These are phyloP conservation scores for Suillus spraguei DNA, from an alignment of 768 basidiomycete species.

Conservation along the genomic window DNA sequence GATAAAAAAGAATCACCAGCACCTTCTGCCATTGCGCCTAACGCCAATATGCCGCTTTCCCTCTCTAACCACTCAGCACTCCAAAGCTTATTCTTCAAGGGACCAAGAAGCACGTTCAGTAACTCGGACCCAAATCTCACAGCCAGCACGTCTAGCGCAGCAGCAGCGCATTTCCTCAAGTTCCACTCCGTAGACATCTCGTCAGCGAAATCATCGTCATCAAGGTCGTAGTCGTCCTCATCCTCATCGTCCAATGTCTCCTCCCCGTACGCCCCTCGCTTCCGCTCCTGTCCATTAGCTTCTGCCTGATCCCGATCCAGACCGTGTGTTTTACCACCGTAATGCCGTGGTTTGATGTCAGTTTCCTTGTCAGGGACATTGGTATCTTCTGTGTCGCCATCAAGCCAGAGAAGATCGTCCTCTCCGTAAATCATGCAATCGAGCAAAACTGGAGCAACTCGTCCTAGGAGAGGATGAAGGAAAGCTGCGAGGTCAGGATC, in stretches of 20 bases:
- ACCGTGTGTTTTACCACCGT: constrained; percentile 83
- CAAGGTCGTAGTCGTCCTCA: constrained; percentile 84
- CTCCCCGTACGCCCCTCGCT: constrained; percentile 71
- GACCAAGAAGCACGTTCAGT: constrained; percentile 83
- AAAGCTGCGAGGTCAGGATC: constrained; percentile 85
- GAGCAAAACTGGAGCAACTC: constrained; percentile 92
- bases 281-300: constrained; percentile 39
- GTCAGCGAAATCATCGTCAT: constrained; percentile 87
- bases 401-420: constrained; percentile 93
- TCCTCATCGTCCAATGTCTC: constrained; percentile 85
- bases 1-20: constrained; percentile 19
- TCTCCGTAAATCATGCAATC: constrained; percentile 98
- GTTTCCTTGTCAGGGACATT: constrained; percentile 89
- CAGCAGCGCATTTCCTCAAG: constrained; percentile 95
- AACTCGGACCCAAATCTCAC: constrained; percentile 92
- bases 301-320: constrained; percentile 66
- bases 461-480: constrained; percentile 84
- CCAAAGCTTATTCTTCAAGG: constrained; percentile 93
- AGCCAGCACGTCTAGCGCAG: constrained; percentile 94
- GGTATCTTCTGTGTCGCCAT: constrained; percentile 89
- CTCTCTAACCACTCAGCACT: constrained; percentile 90
- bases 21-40: constrained; percentile 99
- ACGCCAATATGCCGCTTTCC: constrained; percentile 93
- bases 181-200: constrained; percentile 99
- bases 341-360: constrained; percentile 96